phyloP scores from a whole-genome alignment of 345 rosid species.

The Eucalyptus tenuipes region DNA sequence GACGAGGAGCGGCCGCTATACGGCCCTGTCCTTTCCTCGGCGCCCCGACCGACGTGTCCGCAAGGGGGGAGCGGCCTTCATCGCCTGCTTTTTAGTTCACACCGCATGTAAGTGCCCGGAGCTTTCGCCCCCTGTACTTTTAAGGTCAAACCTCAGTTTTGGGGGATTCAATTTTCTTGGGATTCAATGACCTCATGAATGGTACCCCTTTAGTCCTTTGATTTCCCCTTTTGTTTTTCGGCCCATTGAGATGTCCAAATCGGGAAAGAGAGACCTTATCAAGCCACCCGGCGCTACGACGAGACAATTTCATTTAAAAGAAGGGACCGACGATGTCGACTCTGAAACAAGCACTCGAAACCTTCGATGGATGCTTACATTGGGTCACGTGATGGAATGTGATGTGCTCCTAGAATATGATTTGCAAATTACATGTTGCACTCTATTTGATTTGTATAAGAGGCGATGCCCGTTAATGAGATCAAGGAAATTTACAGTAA shows the following conservation, averaged over 20 bases:
- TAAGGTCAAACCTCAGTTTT: neutral
- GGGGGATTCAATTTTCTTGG: neutral
- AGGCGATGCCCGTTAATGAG: neutral
- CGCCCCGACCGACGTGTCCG: neutral
- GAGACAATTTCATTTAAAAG: too few relatives aligned
- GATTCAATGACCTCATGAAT: neutral
- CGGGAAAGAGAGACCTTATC: neutral
- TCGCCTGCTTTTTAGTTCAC: neutral
- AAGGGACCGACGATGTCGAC: neutral
- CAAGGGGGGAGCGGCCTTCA: neutral
- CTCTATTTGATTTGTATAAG: rapidly evolving
- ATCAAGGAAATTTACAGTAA: neutral
- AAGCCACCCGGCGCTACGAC: neutral
- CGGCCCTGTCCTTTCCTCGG: neutral
- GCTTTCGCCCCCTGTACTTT: neutral
- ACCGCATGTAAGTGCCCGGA: neutral
- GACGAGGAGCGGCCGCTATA: neutral
- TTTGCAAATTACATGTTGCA: too few relatives aligned
- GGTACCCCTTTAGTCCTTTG: neutral
- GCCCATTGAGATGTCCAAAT: neutral
- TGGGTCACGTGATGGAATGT: rapidly evolving
- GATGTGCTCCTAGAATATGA: rapidly evolving
- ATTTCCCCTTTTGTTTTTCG: neutral
- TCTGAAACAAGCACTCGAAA: rapidly evolving
- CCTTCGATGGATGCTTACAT: rapidly evolving